phyloP scores from a whole-genome alignment of 768 basidiomycete genomes.

The Trametes meyenii region DNA sequence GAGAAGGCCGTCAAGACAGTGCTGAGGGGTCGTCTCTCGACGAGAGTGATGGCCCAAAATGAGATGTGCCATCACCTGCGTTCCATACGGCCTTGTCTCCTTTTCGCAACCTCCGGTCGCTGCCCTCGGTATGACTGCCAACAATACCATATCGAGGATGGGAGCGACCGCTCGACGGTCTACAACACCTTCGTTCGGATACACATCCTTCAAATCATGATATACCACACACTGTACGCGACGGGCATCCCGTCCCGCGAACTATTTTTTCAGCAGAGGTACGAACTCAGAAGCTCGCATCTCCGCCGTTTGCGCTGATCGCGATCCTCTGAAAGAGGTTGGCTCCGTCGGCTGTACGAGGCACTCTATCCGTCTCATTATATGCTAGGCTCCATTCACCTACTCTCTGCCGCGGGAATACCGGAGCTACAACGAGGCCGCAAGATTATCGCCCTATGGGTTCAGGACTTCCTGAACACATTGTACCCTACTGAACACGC shows the following conservation, averaged over 20 bases:
- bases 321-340: conserved; percentile 38
- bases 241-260: background rate
- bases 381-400: conserved; percentile 45
- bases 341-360: conserved; percentile 52
- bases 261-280: conserved; percentile 10
- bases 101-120: background rate
- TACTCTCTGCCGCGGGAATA: conserved; percentile 40
- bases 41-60: background rate
- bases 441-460: conserved; percentile 48
- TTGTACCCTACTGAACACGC: conserved; percentile 26
- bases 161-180: conserved; percentile 4
- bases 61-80: background rate
- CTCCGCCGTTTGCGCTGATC: background rate
- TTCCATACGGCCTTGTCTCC: background rate
- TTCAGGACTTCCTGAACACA: conserved; percentile 42
- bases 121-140: background rate
- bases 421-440: conserved; percentile 43
- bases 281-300: background rate
- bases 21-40: background rate
- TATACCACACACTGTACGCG: conserved; percentile 41
- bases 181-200: conserved; percentile 49
- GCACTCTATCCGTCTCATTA: conserved; percentile 51
- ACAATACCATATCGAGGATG: background rate
- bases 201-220: conserved; percentile 53
- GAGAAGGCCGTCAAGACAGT: background rate